phyloP scores from a whole-genome alignment of 2,329 filamentous ascomycete species.

The Xylariaceae sp. region DNA sequence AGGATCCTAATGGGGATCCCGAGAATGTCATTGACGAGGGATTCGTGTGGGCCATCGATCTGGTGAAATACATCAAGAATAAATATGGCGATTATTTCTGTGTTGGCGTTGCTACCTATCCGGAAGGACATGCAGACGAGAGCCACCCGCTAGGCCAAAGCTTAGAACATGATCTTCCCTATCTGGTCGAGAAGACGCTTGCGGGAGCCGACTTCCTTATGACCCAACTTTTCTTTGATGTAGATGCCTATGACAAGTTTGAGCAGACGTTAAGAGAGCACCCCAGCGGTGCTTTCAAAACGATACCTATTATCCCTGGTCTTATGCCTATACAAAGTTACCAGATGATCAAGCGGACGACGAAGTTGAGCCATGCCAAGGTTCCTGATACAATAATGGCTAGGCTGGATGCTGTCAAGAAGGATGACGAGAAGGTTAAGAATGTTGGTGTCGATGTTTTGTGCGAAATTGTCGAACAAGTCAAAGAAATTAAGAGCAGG shows the following conservation, averaged over 20 bases:
- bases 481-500: slow-evolving; percentile 69
- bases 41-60: slow-evolving; percentile 86
- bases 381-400: slow-evolving; percentile 75
- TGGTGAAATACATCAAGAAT: slow-evolving; percentile 87
- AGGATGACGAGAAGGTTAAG: slow-evolving; percentile 84
- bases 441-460: slow-evolving; percentile 81
- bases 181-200: slow-evolving; percentile 85
- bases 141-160: slow-evolving; percentile 76
- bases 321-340: slow-evolving; percentile 98
- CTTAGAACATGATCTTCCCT: slow-evolving; percentile 82
- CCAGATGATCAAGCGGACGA: slow-evolving; percentile 91
- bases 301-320: slow-evolving; percentile 88
- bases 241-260: slow-evolving; percentile 80
- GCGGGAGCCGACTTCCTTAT: slow-evolving; percentile 98
- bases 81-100: slow-evolving; percentile 95
- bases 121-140: slow-evolving; percentile 93
- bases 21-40: slow-evolving; percentile 72
- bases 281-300: slow-evolving; percentile 83
- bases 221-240: slow-evolving; percentile 97
- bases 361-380: slow-evolving; percentile 90
- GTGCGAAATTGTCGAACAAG: slow-evolving; percentile 79
- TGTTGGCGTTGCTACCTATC: slow-evolving; percentile 91
- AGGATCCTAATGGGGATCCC: slow-evolving; percentile 64
- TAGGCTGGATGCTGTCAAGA: slow-evolving; percentile 74
- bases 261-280: slow-evolving; percentile 80